phyloP scores from a whole-genome alignment of 345 rosid species.

The Melaleuca quinquenervia region DNA sequence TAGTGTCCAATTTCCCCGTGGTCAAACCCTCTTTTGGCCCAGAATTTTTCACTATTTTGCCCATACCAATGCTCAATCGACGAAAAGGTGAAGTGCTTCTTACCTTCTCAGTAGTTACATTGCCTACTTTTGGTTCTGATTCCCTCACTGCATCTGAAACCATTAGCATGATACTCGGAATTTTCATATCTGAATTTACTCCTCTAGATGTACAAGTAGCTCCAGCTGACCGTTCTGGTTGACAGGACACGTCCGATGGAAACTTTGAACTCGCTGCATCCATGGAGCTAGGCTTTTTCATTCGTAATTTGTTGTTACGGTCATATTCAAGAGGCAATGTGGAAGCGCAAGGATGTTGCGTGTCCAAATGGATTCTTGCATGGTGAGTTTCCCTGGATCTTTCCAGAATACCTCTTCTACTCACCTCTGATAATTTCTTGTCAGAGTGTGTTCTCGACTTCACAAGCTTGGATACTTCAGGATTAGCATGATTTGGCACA shows the following conservation, averaged over 20 bases:
- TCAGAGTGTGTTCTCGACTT: conserved; percentile 7
- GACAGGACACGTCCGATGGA: conserved; percentile 21
- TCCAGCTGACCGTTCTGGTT: conserved; percentile 17
- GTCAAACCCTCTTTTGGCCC: conserved; percentile 29
- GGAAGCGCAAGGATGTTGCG: conserved; percentile 19
- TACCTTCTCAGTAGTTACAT: conserved; percentile 33
- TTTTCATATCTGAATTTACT: conserved; percentile 16
- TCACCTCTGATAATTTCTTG: conserved; percentile 19
- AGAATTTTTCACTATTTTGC: conserved; percentile 45
- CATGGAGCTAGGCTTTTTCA: conserved; percentile 10
- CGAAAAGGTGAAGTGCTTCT: conserved; percentile 77
- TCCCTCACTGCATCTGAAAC: conserved; percentile 11
- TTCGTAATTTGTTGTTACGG: conserved; percentile 10
- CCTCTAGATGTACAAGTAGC: conserved; percentile 10
- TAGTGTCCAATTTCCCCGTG: conserved; percentile 14
- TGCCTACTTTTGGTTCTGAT: conserved; percentile 18
- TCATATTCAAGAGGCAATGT: conserved; percentile 30
- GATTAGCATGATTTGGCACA: conserved; percentile 16
- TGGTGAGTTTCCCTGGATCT: conserved; percentile 14
- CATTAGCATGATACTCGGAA: conserved; percentile 1
- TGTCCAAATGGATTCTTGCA: conserved; percentile 9
- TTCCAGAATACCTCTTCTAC: neutral
- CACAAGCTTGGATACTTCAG: conserved; percentile 17
- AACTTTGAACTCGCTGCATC: conserved; percentile 13
- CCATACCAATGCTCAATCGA: conserved; percentile 43